Evolutionary conservation across 768 basidiomycete species (phyloP), one percentile per base, ranked within the genome.

Genomic region (Coprinopsis cinerea): DNA sequence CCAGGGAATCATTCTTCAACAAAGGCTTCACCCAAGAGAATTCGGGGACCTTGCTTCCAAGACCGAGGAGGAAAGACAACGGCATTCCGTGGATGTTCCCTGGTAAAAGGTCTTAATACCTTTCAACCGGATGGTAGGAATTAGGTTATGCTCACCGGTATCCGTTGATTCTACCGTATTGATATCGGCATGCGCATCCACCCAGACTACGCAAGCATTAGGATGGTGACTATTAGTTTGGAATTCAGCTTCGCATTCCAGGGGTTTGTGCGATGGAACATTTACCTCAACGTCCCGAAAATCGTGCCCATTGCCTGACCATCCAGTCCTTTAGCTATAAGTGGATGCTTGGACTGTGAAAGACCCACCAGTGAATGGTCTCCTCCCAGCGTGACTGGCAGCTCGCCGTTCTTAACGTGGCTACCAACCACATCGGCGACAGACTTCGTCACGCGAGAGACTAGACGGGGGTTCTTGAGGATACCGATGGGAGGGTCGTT

Each of bases 41-140:
- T 51, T 70, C 74, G 15, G 72, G 58, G 10, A 76, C 61, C 49
- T 67, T 53, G 52, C 58, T 60, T 23, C 70, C 85, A 63, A 67
- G 78, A 65, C 66, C 90, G 64, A 78, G 67, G 44, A 99, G 80
- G 79, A 98, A 98, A 4, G 96, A 91, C 37, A 98, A 79, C 18
- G 96, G 96, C 86, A 96, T 97, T 53, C 96, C 96, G 68, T 99
- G 96, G 40, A 99, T 85, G 67, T 98, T 97, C 25, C 95, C 95
- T 78, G 6, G 5, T 17, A 25, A 15, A 27, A 44, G 48, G 24
- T 53, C 54, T 23, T 47, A 44, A 22, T 24, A 34, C 4, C 35
- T 10, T 32, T 36, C 17, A 17, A 18, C 32, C 15, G 9, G 22
- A 41, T 44, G n/a, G 14, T 40, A 49, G 60, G 61, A 47, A 35